A percentile compares a stretch with the other conserved stretches of the same genome.
Evolutionary conservation across 2,329 filamentous ascomycete genomes (phyloP).

Genomic region (Calonectria montana): DNA sequence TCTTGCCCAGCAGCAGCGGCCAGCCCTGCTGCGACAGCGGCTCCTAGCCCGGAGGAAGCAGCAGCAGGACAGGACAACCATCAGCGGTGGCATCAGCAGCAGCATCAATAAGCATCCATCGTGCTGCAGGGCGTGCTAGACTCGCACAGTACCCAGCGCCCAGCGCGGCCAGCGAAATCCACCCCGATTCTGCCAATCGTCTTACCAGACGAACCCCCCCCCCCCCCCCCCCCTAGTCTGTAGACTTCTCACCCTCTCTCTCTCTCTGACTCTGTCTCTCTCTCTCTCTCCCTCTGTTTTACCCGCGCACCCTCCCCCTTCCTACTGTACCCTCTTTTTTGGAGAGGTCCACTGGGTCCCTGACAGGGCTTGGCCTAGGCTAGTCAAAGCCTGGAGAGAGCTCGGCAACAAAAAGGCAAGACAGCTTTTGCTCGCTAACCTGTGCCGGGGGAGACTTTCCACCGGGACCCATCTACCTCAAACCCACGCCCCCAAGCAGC

Average conservation of each 20-base stretch:
- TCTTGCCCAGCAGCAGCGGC: conserved; percentile 1
- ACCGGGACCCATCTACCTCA: conserved; percentile 24
- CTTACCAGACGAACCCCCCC: neutral
- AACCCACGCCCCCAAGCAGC: conserved; percentile 26
- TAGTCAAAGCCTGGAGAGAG: conserved; percentile 8
- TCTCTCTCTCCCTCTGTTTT: neutral
- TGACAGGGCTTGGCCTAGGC: conserved; percentile 25
- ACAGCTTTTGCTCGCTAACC: neutral
- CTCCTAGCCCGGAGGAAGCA: neutral
- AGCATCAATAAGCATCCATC: neutral
- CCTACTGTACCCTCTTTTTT: neutral
- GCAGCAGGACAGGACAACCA: neutral
- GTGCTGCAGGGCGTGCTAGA: neutral
- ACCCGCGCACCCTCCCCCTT: neutral
- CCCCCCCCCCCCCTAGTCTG: neutral
- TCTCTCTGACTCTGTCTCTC: neutral
- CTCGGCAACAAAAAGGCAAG: conserved; percentile 6
- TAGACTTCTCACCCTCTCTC: neutral
- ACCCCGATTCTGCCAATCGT: neutral
- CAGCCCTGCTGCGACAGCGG: conserved; percentile 10
- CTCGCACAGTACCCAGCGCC: conserved; percentile 10
- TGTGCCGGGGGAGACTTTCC: conserved; percentile 13
- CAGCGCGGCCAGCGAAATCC: conserved; percentile 18
- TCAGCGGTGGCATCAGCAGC: neutral
- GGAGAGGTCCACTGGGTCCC: conserved; percentile 14